Base-by-base conservation (phyloP, 441 rosid species). In the Pelargonium myrrhifolium region DNA sequence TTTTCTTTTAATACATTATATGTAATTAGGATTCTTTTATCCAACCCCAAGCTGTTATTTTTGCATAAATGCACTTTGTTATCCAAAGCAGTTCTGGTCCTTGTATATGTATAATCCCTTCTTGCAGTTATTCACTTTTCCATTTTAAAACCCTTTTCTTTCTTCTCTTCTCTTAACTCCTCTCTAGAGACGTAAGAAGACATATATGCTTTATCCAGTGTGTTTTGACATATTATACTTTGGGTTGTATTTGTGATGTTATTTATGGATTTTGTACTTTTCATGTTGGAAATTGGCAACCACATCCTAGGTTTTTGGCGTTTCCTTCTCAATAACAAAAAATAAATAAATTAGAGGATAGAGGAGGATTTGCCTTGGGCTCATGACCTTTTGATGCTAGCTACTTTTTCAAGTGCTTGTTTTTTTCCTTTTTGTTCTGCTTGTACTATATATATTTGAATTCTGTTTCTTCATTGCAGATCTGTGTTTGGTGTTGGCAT, bases 401-500 rank as follows among this genome's bases (percentile, higher is more conserved):
- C 62, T 22, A 21, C 62, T 58, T 58, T 4, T 22, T 22, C 62
- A 10, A 14, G 24, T 22, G 35, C 35, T 0, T 58, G 24, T 2
- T 58, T 12, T 58, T 22, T 58, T n/a, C 62, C 62, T 58, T 22
- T 31, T 31, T 58, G n/a, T 22, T 21, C 11, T 9, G 31, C 15
- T 11, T 58, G 47, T 58, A 58, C 10, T 22, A 22, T 21, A 10
- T 58, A 4, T 31, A 58, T 58, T 9, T 3, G 62, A 24, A 10
- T 35, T 35, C 61, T 58, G 62, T 58, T 21, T 3, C 6, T 9
- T 59, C 55, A 64, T 68, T 35, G 11, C 69, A 84, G 90, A 77
- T 86, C 56, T 86, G 90, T 82, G 90, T 86, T 64, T 86, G 90
- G 88, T 86, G 90, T 64, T 86, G 90, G 90, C 78, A 84, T 73